Conservation (phyloP, 768 basidiomycete genomes). For the Xerocomus potaroensis region DNA sequence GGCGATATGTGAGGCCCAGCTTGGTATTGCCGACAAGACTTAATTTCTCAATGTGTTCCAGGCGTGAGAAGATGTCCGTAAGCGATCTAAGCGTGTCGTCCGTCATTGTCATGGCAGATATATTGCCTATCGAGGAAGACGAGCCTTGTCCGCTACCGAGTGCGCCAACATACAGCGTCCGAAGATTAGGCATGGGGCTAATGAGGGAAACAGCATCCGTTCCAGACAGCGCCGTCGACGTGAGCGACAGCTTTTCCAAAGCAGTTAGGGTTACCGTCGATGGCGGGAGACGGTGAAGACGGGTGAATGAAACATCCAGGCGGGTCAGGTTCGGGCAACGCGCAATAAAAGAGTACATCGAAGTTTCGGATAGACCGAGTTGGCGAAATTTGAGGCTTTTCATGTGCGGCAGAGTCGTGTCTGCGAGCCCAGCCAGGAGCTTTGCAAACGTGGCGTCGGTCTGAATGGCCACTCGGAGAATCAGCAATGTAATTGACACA, state of each 20-base stretch:
- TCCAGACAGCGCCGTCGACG: conserved; percentile 46
- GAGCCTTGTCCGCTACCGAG: conserved; percentile 48
- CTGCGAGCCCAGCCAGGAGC: conserved; percentile 31
- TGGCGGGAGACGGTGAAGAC: conserved; percentile 37
- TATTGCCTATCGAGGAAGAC: conserved; percentile 40
- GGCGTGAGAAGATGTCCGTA: conserved; percentile 37
- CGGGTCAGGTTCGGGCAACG: conserved; percentile 48
- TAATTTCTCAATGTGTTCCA: conserved; percentile 43
- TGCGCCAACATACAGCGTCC: conserved; percentile 53
- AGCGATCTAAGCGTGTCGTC: conserved; percentile 44
- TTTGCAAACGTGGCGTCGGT: conserved; percentile 54
- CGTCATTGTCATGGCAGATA: conserved; percentile 51
- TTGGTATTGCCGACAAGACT: conserved; percentile 64
- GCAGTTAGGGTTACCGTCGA: neutral
- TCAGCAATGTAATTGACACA: neutral
- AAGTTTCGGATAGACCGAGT: conserved; percentile 45
- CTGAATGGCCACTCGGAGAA: conserved; percentile 29
- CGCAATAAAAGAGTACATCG: conserved; percentile 39
- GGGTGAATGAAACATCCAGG: conserved; percentile 65
- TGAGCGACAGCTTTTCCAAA: conserved; percentile 62
- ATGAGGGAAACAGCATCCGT: conserved; percentile 41
- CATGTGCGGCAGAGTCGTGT: conserved; percentile 37
- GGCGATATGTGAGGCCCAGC: conserved; percentile 39
- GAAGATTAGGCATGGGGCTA: conserved; percentile 37
- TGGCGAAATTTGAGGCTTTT: conserved; percentile 58